A percentile compares a stretch with the other conserved stretches of the same genome.
These are phyloP conservation scores for Scenedesmus sp. DNA, from an alignment of 163 green algal species.

Conservation along the genomic window DNA sequence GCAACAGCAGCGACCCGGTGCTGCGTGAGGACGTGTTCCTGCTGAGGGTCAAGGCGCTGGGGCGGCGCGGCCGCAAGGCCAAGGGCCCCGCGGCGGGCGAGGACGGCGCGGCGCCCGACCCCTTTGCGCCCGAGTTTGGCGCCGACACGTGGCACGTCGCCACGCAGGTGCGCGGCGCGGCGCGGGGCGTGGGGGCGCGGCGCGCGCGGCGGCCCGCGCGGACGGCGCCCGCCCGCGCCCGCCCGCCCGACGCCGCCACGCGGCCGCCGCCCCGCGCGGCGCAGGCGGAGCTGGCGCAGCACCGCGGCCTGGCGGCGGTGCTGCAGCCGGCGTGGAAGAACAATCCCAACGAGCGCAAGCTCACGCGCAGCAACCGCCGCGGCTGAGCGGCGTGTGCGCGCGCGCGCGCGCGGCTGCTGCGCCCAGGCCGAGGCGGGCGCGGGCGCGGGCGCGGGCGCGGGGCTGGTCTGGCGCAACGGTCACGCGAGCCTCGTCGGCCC, in stretches of 20 bases:
- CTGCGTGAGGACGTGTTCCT: constrained; percentile 89
- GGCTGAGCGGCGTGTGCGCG: no score
- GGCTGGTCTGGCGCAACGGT: no score
- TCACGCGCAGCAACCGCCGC: constrained; percentile 77
- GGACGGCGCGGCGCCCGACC: constrained; percentile 50
- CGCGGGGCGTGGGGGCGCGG: no score
- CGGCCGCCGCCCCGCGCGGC: constrained; percentile 4
- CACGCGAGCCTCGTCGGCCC: no score
- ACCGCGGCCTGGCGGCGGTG: constrained; percentile 49
- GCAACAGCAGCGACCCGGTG: constrained; percentile 72
- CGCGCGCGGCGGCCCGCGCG: no score
- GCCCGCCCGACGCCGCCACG: no score
- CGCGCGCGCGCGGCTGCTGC: neutral
- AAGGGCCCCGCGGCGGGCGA: constrained; percentile 36
- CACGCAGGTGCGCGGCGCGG: no score
- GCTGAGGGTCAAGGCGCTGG: constrained; percentile 53
- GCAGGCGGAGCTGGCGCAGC: constrained; percentile 40
- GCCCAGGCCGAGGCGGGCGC: no score
- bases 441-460: neutral
- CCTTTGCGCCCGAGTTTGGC: constrained; percentile 80
- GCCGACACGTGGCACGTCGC: constrained; percentile 70
- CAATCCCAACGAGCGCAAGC: constrained; percentile 89
- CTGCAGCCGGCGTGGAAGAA: constrained; percentile 77
- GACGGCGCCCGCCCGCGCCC: no score
- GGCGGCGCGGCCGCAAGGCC: constrained; percentile 33